phyloP scores from a whole-genome alignment of 164 flowering plant genomes.

The Pachysandra terminalis region DNA sequence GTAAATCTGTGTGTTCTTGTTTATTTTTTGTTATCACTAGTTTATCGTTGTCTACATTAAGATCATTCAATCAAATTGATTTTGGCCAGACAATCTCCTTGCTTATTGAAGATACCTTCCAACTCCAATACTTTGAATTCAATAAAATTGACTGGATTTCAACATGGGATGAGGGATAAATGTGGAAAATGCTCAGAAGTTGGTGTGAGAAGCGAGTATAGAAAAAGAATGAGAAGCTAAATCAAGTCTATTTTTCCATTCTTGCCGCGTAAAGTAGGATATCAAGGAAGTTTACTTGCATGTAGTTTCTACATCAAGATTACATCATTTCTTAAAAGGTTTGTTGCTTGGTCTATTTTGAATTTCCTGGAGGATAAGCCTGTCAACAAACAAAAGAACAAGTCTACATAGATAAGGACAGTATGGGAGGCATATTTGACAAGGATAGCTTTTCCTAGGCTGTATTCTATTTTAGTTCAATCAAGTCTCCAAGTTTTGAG shows the following conservation, averaged over 20 bases:
- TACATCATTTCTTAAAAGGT: background rate
- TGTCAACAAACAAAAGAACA: background rate
- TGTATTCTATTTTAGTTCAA: background rate
- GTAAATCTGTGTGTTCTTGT: too few relatives aligned
- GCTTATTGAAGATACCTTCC: background rate
- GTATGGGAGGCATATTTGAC: background rate
- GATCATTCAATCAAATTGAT: background rate
- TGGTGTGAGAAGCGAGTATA: conserved; percentile 3
- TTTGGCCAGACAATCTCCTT: background rate
- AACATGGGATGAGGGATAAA: background rate
- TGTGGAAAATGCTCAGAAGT: background rate
- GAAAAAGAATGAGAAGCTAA: background rate
- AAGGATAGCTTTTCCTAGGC: too few relatives aligned
- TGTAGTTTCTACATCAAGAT: background rate
- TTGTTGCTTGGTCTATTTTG: background rate
- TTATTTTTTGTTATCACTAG: too few relatives aligned
- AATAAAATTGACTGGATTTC: background rate
- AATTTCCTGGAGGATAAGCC: background rate
- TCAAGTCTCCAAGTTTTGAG: background rate
- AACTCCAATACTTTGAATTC: background rate
- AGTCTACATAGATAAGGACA: background rate
- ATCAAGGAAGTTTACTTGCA: conserved; percentile 5
- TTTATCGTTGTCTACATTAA: too few relatives aligned
- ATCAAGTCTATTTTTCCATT: background rate
- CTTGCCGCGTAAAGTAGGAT: conserved; percentile 3